Percentiles rank a stretch among this genome's conserved stretches.
Conservation (phyloP, 2,329 filamentous ascomycete genomes). For the Cordyceps cicadae region DNA sequence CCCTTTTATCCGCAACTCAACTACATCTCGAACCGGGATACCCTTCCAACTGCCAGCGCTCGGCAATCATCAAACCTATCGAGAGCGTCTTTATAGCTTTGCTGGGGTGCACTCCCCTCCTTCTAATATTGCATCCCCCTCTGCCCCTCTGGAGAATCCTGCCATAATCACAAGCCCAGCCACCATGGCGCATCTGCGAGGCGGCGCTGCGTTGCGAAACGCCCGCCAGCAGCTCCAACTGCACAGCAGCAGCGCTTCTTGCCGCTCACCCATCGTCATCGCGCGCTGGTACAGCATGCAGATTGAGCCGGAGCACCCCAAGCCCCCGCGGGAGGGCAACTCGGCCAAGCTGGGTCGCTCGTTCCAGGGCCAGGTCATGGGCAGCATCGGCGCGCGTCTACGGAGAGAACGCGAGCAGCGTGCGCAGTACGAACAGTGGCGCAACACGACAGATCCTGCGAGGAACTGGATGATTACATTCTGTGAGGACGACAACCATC, state of each 20-base stretch:
- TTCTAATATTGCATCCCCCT: background rate
- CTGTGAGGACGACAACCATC: conserved; percentile 30
- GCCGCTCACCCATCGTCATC: conserved; percentile 5
- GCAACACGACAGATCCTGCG: conserved; percentile 30
- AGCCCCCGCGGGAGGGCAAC: conserved; percentile 24
- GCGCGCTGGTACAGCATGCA: conserved; percentile 28
- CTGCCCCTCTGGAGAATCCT: background rate
- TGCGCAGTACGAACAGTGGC: conserved; percentile 38
- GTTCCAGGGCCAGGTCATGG: conserved; percentile 53
- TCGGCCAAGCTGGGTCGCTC: conserved; percentile 31
- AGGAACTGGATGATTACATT: conserved; percentile 47
- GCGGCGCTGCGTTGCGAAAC: conserved; percentile 25
- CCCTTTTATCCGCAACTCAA: background rate
- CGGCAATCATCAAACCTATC: background rate
- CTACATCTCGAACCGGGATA: background rate
- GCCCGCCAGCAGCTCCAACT: conserved; percentile 12
- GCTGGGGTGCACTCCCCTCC: background rate
- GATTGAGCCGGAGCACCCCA: conserved; percentile 27
- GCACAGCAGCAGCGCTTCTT: conserved; percentile 2
- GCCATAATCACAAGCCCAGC: background rate
- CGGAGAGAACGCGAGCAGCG: conserved; percentile 46
- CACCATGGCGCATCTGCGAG: conserved; percentile 27
- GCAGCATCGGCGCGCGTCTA: conserved; percentile 47
- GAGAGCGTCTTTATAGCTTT: background rate
- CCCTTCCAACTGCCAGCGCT: background rate